Conservation (phyloP, 163 green algal species). For the Prototheca cutis region DNA sequence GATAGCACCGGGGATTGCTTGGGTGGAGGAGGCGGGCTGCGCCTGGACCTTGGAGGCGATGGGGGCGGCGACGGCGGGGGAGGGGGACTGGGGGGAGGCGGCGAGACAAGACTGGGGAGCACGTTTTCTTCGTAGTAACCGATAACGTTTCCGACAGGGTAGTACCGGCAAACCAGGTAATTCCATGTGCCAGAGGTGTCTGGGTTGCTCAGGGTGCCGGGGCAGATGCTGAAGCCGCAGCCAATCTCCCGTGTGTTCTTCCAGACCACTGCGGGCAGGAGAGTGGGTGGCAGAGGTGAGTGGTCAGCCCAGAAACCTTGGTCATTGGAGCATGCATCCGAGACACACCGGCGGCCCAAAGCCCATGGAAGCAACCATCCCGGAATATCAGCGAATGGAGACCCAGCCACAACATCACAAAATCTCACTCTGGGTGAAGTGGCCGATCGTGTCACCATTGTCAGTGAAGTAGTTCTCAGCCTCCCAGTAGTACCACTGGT, state of each 20-base stretch:
- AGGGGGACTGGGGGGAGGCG: not conserved
- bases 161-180: conserved; percentile 1
- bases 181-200: not conserved
- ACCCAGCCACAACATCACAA: too few species aligned
- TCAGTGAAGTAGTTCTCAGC: not conserved
- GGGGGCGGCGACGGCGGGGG: too few species aligned
- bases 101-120: not conserved
- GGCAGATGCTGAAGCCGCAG: not conserved
- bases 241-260: not conserved
- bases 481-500: not conserved
- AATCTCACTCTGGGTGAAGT: not conserved
- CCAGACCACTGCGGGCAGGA: not conserved
- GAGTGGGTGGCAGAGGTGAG: too few species aligned
- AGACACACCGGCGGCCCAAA: too few species aligned
- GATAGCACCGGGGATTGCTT: not conserved
- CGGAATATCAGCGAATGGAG: too few species aligned
- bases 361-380: too few species aligned
- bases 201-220: not conserved
- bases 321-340: too few species aligned
- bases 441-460: not conserved
- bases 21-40: not conserved
- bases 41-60: not conserved
- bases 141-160: not conserved
- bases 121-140: not conserved
- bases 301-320: too few species aligned